Percentiles rank a stretch among this genome's conserved stretches.
These are phyloP conservation scores for Rhododendron henanense DNA, from an alignment of 148 eudicot species.

Conservation along the genomic window DNA sequence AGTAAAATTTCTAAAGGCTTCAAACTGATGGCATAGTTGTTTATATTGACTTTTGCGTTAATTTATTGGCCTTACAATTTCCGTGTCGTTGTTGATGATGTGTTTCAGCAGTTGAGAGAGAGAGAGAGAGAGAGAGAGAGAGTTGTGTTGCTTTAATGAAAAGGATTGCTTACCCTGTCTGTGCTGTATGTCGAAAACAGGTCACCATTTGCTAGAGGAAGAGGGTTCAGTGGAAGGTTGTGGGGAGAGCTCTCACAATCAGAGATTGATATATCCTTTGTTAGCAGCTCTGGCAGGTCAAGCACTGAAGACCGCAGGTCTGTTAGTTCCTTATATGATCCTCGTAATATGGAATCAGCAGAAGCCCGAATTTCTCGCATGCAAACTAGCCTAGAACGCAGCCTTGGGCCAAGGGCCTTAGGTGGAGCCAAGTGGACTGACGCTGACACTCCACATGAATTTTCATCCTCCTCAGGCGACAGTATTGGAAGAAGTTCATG, in stretches of 20 bases:
- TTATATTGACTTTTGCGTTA: neutral
- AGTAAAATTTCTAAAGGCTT: neutral
- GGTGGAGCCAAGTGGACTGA: conserved; percentile 44
- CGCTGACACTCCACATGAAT: conserved; percentile 29
- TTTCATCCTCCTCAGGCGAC: conserved; percentile 49
- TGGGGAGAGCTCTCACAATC: conserved; percentile 48
- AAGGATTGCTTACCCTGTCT: neutral
- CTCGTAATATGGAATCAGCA: conserved; percentile 25
- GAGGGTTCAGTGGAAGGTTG: conserved; percentile 29
- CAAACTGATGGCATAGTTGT: neutral
- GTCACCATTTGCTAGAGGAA: conserved; percentile 36
- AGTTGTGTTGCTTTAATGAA: neutral
- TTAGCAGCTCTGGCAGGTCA: conserved; percentile 70
- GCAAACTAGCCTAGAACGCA: conserved; percentile 60
- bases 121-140: neutral
- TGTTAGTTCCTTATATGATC: conserved; percentile 37
- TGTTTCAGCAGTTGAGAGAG: neutral
- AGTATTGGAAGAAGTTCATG: conserved; percentile 42
- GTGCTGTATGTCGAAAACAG: conserved; percentile 24
- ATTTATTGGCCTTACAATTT: neutral
- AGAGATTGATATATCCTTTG: conserved; percentile 73
- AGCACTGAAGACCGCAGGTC: conserved; percentile 53
- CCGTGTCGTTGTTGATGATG: neutral
- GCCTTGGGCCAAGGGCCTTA: conserved; percentile 39
- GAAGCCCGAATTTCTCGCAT: conserved; percentile 34